These are phyloP conservation scores for Saturnispora saitoi DNA, from an alignment of 805 yeast genomes.

Conservation along the genomic window DNA sequence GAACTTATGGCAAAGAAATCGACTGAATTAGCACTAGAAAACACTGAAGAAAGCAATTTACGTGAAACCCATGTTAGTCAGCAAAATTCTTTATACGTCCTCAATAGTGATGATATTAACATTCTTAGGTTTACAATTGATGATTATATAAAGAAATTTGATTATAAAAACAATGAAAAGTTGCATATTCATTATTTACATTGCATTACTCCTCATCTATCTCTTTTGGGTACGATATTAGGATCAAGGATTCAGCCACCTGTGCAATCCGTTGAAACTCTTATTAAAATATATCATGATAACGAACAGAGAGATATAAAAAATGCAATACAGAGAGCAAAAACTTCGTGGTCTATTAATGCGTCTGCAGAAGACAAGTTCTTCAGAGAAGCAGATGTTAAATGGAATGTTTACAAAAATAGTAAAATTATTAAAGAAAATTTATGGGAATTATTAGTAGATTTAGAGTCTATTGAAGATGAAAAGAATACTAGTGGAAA, in stretches of 20 bases:
- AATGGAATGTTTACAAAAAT: constrained; percentile 40
- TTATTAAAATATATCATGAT: constrained; percentile 32
- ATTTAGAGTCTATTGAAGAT: constrained; percentile 29
- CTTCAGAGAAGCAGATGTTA: constrained; percentile 28
- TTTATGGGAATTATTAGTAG: constrained; percentile 48
- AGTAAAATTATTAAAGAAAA: constrained; percentile 38
- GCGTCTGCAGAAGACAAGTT: constrained; percentile 29
- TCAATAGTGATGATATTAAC: constrained; percentile 3
- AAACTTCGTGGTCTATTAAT: constrained; percentile 41
- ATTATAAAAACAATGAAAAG: neutral
- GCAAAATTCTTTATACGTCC: neutral
- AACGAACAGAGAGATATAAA: constrained; percentile 37
- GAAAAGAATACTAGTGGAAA: constrained; percentile 27
- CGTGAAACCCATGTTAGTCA: neutral
- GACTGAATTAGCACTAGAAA: neutral
- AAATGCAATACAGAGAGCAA: constrained; percentile 36
- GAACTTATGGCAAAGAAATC: constrained; percentile 25
- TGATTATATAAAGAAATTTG: constrained; percentile 32
- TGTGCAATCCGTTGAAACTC: constrained; percentile 35
- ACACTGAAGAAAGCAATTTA: neutral
- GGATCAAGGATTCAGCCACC: constrained; percentile 41
- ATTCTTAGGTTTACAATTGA: constrained; percentile 25
- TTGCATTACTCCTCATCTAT: constrained; percentile 44
- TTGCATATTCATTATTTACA: constrained; percentile 42
- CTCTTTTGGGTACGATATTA: constrained; percentile 43